These are phyloP conservation scores for Sclerotinia glacialis DNA, from an alignment of 2,329 filamentous ascomycete species.

Conservation along the genomic window DNA sequence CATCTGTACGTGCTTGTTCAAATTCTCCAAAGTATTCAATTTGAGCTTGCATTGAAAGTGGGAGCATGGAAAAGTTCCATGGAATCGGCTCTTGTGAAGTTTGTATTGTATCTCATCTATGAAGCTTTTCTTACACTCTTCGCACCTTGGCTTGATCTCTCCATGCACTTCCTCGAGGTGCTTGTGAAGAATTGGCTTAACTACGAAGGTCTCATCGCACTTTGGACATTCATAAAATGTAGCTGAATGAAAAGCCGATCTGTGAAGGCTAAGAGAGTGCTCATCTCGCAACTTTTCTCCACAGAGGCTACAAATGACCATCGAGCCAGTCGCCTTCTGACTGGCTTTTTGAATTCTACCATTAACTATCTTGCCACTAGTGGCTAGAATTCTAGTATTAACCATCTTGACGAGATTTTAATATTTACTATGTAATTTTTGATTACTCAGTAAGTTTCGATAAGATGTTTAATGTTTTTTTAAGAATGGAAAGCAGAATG, in stretches of 20 bases:
- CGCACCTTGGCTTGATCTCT: neutral
- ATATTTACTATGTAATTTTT: neutral
- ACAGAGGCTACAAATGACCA: neutral
- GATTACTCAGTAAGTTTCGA: neutral
- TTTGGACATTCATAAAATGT: neutral
- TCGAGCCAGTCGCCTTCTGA: too few species aligned
- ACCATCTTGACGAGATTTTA: neutral
- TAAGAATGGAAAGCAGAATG: too few species aligned
- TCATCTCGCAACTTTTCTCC: neutral
- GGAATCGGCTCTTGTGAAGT: rapidly evolving
- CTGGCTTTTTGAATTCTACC: neutral
- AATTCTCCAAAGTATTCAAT: neutral
- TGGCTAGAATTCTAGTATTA: neutral
- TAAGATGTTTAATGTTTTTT: neutral
- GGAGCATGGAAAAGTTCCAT: neutral
- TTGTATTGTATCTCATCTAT: rapidly evolving
- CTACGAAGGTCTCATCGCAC: neutral
- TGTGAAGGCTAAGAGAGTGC: neutral
- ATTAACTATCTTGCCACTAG: too few species aligned
- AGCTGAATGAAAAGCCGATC: neutral
- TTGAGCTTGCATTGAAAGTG: neutral
- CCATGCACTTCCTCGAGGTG: neutral
- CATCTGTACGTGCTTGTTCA: neutral
- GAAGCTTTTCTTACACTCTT: neutral
- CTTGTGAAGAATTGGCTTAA: neutral